Evolutionary conservation across 805 yeast species (phyloP), one percentile per base, ranked within the genome.

Genomic region (Brettanomyces bruxellensis): DNA sequence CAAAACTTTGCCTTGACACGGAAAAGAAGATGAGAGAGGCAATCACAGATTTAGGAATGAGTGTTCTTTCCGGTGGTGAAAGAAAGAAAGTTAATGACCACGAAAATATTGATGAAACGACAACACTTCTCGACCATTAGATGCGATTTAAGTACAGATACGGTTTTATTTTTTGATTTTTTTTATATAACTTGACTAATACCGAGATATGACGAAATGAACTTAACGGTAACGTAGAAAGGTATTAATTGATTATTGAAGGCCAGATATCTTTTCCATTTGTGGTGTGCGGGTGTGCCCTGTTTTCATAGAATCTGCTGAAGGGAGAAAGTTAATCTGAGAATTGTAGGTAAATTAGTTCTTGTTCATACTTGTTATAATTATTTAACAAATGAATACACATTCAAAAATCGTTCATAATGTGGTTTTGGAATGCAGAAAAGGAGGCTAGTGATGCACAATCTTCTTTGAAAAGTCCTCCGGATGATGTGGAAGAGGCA

Each of bases 21-120:
- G 71, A 85, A 55, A 71, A 70, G 0, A 59, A 61, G 30, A 90
- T 91, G 95, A 53, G 64, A 34, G 53, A 56, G 11, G 66, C 60
- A 11, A 59, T 73, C 23, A 50, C 64, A 43, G 61, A 60, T 40
- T 49, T 76, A 32, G 83, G 82, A 14, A 71, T 64, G 61, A 68
- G 75, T 42, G 55, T 53, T 28, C 32, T 28, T 28, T 28, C 32
- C 11, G 28, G 61, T 65, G 24, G 34, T 49, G 43, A 64, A 65
- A 4, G 58, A 53, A 0, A 38, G 32, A 25, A 34, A 18, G 35
- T 35, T n/a, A 35, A 7, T 23, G 12, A 24, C 25, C 6, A 4
- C 11, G 6, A n/a, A 35, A n/a, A 35, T 8, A n/a, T n/a, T 35
- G 38, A 35, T 35, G 40, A 14, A 13, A 18, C 25, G 40, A 24